Conservation (phyloP, 2,329 filamentous ascomycete genomes). For the Fusarium transvaalense region DNA sequence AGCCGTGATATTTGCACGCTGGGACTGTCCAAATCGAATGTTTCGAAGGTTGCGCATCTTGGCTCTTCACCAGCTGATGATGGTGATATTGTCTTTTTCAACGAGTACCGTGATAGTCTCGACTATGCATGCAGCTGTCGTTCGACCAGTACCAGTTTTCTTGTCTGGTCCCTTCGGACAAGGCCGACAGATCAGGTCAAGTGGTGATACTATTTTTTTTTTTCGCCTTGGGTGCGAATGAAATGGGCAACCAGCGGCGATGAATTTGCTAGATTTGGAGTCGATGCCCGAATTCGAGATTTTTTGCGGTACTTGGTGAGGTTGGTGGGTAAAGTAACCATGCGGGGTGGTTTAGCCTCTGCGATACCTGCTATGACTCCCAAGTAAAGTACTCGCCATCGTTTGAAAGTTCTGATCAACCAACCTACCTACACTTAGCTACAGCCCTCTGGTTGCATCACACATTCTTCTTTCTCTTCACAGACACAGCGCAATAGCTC, state of each 20-base stretch:
- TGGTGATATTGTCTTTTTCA: not conserved
- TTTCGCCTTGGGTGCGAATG: constrained; percentile 38
- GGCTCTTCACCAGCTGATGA: constrained; percentile 16
- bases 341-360: not conserved
- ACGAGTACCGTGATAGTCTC: constrained; percentile 20
- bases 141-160: constrained; percentile 36
- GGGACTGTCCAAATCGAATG: constrained; percentile 76
- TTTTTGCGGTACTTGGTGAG: constrained; percentile 44
- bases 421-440: too few species aligned
- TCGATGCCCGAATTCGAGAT: constrained; percentile 46
- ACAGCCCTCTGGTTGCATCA: constrained; percentile 29
- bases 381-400: constrained; percentile 27
- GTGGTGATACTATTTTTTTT: constrained; percentile 29
- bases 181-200: constrained; percentile 29
- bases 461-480: constrained; percentile 29
- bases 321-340: constrained; percentile 34
- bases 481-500: constrained; percentile 11
- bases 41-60: constrained; percentile 90
- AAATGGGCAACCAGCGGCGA: constrained; percentile 43
- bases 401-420: constrained; percentile 37
- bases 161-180: constrained; percentile 39
- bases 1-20: constrained; percentile 75
- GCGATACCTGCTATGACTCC: constrained; percentile 28
- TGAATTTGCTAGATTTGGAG: constrained; percentile 43
- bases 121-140: constrained; percentile 39